Percentiles rank a stretch among this genome's conserved stretches.
phyloP scores from a whole-genome alignment of 1,284 basidiomycete species.

The Macrocystidia cucumis region DNA sequence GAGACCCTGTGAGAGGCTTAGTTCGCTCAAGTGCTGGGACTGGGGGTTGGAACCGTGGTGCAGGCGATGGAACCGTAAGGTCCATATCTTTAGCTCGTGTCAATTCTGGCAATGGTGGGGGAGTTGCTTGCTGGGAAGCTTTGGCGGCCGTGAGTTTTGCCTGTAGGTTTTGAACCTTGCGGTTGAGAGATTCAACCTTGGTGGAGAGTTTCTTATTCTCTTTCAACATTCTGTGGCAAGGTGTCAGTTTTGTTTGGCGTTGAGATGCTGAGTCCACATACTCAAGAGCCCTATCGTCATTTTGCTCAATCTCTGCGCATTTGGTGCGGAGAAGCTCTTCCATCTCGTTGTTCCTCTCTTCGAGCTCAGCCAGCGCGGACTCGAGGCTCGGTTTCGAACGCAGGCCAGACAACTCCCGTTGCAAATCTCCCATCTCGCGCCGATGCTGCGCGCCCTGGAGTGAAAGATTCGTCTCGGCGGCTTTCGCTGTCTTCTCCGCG shows the following conservation, averaged over 20 bases:
- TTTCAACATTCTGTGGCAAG: conserved; percentile 50
- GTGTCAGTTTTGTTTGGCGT: conserved; percentile 5
- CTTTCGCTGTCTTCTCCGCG: conserved; percentile 50
- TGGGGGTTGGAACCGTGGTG: conserved; percentile 11
- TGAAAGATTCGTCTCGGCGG: conserved; percentile 55
- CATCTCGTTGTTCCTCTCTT: conserved; percentile 65
- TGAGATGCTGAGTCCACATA: conserved; percentile 30
- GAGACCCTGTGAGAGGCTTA: background rate
- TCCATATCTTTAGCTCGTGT: too few species aligned
- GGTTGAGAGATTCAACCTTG: conserved; percentile 61
- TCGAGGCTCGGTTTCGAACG: conserved; percentile 46
- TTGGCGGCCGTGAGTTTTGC: conserved; percentile 51
- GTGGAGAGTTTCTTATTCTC: conserved; percentile 66
- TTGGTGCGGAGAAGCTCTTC: conserved; percentile 61
- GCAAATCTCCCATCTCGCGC: conserved; percentile 48
- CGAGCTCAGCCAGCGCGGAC: conserved; percentile 46
- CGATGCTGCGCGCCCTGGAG: conserved; percentile 58
- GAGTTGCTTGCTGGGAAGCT: conserved; percentile 25
- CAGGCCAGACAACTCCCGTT: conserved; percentile 46
- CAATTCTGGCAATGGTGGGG: conserved; percentile 2
- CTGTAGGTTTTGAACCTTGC: conserved; percentile 66
- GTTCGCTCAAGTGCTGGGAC: conserved; percentile 4
- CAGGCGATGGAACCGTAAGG: conserved; percentile 10
- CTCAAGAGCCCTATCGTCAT: conserved; percentile 74
- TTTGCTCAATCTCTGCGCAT: conserved; percentile 73